Base-by-base conservation (phyloP, 2,329 filamentous ascomycete species). In the Cercospora janseana region DNA sequence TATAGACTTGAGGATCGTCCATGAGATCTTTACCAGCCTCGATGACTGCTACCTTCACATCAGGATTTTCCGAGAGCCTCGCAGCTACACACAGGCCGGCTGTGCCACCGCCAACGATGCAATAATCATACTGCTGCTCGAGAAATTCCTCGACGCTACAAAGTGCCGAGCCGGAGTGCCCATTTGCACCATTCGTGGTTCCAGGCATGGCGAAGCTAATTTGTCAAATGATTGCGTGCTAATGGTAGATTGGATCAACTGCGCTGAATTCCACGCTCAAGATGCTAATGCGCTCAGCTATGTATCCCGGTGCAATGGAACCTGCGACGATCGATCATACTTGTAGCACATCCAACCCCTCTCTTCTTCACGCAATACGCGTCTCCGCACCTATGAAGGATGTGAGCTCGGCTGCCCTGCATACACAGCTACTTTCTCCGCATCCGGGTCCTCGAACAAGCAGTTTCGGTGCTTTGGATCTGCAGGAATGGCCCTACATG, bases 1-100 rank as follows among this genome's bases (percentile, higher is more conserved):
- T 69, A 12, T 49, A 68, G 54, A 63, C 63, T 56, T 57, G 64
- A 13, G 60, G 60, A 40, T 68, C 61, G 43, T 58, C 51, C 56
- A 52, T 56, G 42, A 52, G 29, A 27, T 59, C 49, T 38, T 59
- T 64, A 34, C 66, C 66, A 7, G 63, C 64, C 52, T 68, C 66
- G 9, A 68, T 56, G 7, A 69, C 64, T 27, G 58, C 61, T 9
- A 68, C 66, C 9, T 54, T 60, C 41, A 66, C 55, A 48, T 61
- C 49, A 1, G 60, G 51, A 24, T 65, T 60, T 46, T 66, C 64
- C 2, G 58, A 59, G 3, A 65, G 52, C 5, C 62, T 56, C 9
- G 58, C 59, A 4, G 63, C 64, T 7, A 67, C 50, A 26, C 55
- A 54, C 6, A 66, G 61, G 6, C 64, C 64, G 29, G 60, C 59